Base-by-base conservation (phyloP, 1,284 basidiomycete species). In the Ceratobasidium sp. region DNA sequence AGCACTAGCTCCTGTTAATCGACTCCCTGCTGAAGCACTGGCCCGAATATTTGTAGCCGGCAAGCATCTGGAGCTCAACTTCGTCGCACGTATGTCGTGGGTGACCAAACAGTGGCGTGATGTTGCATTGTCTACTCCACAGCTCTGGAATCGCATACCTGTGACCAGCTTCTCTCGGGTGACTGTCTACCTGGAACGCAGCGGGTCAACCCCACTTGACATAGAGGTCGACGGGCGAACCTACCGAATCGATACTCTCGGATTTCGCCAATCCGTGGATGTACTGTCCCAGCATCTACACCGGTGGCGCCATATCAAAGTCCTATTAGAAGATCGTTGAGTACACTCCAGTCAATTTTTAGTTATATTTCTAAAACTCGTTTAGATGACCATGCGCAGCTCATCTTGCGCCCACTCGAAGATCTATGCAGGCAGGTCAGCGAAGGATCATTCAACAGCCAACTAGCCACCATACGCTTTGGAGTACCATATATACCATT, bases 261-360 rank as follows among this genome's bases (percentile, higher is more conserved):
- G 39, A n/a, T 31, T 73, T 39, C 54, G 42, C 17, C 56, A 51
- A 10, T 61, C 54, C 7, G 33, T 73, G 31, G 17, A 51, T n/a
- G 15, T 51, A 35, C 58, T 73, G 15, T 39, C 49, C 28, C 69
- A 56, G 2, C 69, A 73, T 23, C 37, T 56, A 28, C 69, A 45
- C 26, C 69, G 69, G 28, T 73, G 69, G 69, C 69, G 56, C 4
- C 42, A 73, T 37, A 31, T 73, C n/a, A 73, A 61, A 33, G 45
- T 73, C 20, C 33, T 73, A 33, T 31, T 73, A 26, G 69, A 73
- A 56, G 69, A 73, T n/a, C 69, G n/a, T n/a, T n/a, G n/a, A n/a
- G n/a, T n/a, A n/a, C n/a, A n/a, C n/a, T n/a, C n/a, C n/a, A n/a
- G n/a, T n/a, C n/a, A n/a, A n/a, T n/a, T n/a, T n/a, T n/a, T n/a